Conservation (phyloP, 2,329 filamentous ascomycete genomes). For the Colletotrichum incanum region DNA sequence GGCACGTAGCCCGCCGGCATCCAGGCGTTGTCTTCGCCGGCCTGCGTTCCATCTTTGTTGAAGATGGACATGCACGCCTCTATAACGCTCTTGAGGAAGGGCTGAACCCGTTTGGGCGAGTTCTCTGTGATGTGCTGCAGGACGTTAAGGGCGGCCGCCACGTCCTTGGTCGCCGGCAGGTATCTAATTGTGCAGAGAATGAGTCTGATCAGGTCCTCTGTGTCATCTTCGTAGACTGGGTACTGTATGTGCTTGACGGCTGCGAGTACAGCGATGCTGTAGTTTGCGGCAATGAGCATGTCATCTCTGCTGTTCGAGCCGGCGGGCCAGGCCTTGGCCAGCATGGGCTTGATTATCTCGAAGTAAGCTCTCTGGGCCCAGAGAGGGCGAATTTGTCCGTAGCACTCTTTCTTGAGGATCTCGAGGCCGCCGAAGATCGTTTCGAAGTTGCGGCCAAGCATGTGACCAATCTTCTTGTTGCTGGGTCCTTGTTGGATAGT, state of each 20-base stretch:
- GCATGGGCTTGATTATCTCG: constrained; percentile 62
- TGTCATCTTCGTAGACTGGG: constrained; percentile 67
- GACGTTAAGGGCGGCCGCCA: constrained; percentile 64
- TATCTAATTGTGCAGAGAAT: constrained; percentile 64
- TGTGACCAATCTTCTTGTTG: constrained; percentile 53
- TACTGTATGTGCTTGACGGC: constrained; percentile 66
- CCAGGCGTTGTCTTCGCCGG: constrained; percentile 49
- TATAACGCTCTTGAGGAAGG: constrained; percentile 66
- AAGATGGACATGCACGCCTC: constrained; percentile 59
- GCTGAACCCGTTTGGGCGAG: constrained; percentile 61
- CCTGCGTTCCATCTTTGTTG: constrained; percentile 3
- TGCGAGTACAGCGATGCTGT: constrained; percentile 64
- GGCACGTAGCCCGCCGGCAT: constrained; percentile 49
- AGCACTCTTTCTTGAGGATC: constrained; percentile 58
- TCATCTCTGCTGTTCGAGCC: constrained; percentile 47
- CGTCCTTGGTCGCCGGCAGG: constrained; percentile 59
- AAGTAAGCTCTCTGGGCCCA: constrained; percentile 67
- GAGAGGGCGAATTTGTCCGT: constrained; percentile 59
- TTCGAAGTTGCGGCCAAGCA: constrained; percentile 60
- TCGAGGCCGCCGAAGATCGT: constrained; percentile 59
- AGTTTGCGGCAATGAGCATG: constrained; percentile 54
- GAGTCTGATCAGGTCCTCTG: constrained; percentile 63
- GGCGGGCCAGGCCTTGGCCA: constrained; percentile 59
- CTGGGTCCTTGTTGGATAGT: constrained; percentile 48
- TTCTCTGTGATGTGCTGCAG: constrained; percentile 64